Evolutionary conservation across 257 asterid genomes (phyloP).

Genomic region (Thymus quinquecostatus): DNA sequence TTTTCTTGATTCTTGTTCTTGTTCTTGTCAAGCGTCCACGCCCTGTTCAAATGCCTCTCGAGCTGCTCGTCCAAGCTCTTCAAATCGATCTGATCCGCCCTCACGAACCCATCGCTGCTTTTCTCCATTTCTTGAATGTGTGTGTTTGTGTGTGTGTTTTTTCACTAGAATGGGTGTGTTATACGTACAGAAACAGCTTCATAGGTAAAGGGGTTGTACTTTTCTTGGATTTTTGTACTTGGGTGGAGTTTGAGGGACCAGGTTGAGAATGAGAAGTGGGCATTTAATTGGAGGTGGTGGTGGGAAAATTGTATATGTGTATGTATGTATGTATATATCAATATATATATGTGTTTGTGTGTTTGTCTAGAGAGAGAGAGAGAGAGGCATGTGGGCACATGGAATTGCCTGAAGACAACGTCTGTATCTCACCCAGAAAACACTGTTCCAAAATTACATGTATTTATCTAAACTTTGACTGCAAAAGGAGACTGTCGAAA

Average conservation of each 20-base stretch:
- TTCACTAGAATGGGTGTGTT: conserved; percentile 14
- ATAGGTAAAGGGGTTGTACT: background rate
- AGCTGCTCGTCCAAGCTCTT: conserved; percentile 82
- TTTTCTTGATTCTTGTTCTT: conserved; percentile 45
- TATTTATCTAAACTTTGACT: conserved; percentile 7
- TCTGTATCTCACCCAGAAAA: conserved; percentile 9
- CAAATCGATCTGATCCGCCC: conserved; percentile 82
- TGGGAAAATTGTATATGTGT: conserved; percentile 10
- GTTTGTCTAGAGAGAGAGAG: background rate
- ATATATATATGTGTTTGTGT: background rate
- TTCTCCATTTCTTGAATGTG: conserved; percentile 54
- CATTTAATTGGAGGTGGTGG: conserved; percentile 5
- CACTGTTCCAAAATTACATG: conserved; percentile 6
- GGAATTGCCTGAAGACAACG: conserved; percentile 36
- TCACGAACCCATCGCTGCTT: conserved; percentile 61
- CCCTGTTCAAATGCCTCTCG: conserved; percentile 67
- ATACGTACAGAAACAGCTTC: background rate
- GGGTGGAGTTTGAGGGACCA: background rate
- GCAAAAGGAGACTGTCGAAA: background rate
- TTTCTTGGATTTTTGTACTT: conserved; percentile 3
- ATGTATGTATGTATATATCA: background rate
- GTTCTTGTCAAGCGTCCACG: conserved; percentile 61
- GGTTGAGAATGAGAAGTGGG: conserved; percentile 2
- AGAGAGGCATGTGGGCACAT: conserved; percentile 33
- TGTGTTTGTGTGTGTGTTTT: background rate